Conservation (phyloP, 192 early-diverging fungal species). For the Coemansia sp. region DNA sequence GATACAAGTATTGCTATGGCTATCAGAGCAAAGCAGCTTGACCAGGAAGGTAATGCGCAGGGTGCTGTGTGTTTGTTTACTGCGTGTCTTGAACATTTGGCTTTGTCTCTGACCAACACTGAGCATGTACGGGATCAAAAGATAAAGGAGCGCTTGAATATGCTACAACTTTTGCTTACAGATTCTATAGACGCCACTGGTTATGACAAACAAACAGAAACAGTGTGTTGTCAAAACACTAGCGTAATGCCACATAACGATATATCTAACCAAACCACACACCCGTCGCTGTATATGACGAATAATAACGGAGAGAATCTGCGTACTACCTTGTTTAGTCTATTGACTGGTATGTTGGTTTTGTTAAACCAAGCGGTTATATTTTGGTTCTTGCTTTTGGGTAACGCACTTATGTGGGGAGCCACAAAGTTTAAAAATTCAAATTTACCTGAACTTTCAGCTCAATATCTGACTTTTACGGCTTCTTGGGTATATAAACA, state of each 20-base stretch:
- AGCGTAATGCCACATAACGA: not conserved
- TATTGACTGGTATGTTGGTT: slow-evolving; percentile 2
- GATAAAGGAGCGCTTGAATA: slow-evolving; percentile 19
- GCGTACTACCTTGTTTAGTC: slow-evolving; percentile 1
- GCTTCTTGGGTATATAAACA: too few species aligned
- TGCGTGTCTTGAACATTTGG: slow-evolving; percentile 15
- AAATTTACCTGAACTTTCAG: slow-evolving; percentile 16
- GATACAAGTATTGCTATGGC: slow-evolving; percentile 25
- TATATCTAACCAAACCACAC: not conserved
- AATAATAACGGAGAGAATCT: slow-evolving; percentile 2
- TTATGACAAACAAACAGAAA: not conserved
- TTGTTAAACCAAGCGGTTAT: slow-evolving; percentile 17
- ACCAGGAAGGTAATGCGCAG: slow-evolving; percentile 14
- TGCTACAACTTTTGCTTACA: slow-evolving; percentile 15
- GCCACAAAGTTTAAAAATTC: slow-evolving; percentile 33
- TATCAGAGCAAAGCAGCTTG: slow-evolving; percentile 30
- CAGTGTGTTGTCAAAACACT: not conserved
- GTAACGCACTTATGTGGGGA: slow-evolving; percentile 24
- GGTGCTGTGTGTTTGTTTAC: slow-evolving; percentile 17
- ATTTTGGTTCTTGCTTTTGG: slow-evolving; percentile 31
- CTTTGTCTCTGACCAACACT: slow-evolving; percentile 13
- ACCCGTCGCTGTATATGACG: not conserved
- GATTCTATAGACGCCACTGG: not conserved
- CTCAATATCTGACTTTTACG: slow-evolving; percentile 5
- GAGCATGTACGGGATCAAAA: not conserved